Evolutionary conservation across 371 early-diverging fungal species (phyloP), one percentile per base, ranked within the genome.

Genomic region (Rhizopus stolonifer): DNA sequence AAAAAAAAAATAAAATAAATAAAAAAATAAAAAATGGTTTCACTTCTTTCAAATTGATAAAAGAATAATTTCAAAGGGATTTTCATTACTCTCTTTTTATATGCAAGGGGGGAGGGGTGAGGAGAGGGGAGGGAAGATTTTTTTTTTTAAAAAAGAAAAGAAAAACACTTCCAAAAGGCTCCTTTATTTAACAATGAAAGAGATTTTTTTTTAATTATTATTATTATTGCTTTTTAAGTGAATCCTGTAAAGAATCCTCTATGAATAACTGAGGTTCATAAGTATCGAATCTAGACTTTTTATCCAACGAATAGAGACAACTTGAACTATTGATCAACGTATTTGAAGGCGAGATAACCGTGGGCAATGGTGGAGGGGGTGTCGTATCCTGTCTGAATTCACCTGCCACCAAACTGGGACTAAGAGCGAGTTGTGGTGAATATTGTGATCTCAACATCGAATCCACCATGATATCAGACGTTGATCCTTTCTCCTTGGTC

Each of bases 371-470:
- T 25, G 43, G 45, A 15, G 25, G 23, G n/a, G 46, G 43, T n/a
- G 39, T 14, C 21, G 15, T 24, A 18, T 60, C 54, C 9, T 54
- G 54, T 23, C 40, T 51, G 39, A 63, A 52, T 22, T 57, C 51
- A 34, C 54, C 55, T 49, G 55, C 59, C 44, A 55, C 47, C 33
- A 58, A 43, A 22, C 64, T 64, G 17, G 64, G 64, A 40, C 64
- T 64, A 32, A 64, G 47, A 34, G 64, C 59, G 36, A 64, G 52
- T 52, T 64, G 64, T 33, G 64, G 64, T 43, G 64, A 50, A 34
- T 64, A 64, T 33, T 64, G 64, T 14, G 25, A 51, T 26, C 55
- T 64, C 4, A 61, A 42, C 52, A 52, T 40, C 14, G 55, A 47
- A 15, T 52, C 52, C 0, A 58, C 59, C 18, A 58, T 38, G 25